A percentile compares a stretch with the other conserved stretches of the same genome.
Conservation (phyloP, 108 stramenopile genomes). For the Skeletonema marinoi region DNA sequence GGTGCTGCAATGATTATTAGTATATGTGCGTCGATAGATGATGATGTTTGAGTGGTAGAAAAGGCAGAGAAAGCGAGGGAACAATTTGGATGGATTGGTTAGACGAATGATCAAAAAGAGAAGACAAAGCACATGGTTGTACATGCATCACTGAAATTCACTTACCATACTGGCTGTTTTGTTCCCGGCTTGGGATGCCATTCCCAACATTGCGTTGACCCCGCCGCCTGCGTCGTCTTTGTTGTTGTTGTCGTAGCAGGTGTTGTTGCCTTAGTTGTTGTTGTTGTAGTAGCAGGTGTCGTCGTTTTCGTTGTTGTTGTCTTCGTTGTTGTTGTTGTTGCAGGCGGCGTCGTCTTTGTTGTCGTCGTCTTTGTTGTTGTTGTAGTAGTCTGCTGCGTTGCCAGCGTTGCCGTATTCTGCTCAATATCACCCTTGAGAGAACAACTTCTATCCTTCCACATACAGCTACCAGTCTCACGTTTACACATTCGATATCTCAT, state of each 20-base stretch:
- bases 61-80: too few species aligned
- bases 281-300: background rate
- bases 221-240: background rate
- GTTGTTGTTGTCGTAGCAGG: background rate
- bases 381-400: background rate
- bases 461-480: background rate
- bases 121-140: too few species aligned
- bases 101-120: too few species aligned
- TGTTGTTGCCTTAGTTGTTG: background rate
- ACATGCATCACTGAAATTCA: too few species aligned
- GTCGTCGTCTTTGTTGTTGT: background rate
- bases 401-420: background rate
- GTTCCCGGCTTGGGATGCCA: background rate
- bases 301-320: background rate
- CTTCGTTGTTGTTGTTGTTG: background rate
- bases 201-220: background rate
- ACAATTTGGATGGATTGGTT: too few species aligned
- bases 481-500: background rate
- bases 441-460: background rate
- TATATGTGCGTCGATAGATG: too few species aligned
- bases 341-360: background rate
- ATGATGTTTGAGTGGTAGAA: too few species aligned
- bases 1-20: too few species aligned
- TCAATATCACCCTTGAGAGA: background rate
- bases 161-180: background rate